Evolutionary conservation across 257 asterid species (phyloP), one percentile per base, ranked within the genome.

Genomic region (Galeopsis tetrahit): DNA sequence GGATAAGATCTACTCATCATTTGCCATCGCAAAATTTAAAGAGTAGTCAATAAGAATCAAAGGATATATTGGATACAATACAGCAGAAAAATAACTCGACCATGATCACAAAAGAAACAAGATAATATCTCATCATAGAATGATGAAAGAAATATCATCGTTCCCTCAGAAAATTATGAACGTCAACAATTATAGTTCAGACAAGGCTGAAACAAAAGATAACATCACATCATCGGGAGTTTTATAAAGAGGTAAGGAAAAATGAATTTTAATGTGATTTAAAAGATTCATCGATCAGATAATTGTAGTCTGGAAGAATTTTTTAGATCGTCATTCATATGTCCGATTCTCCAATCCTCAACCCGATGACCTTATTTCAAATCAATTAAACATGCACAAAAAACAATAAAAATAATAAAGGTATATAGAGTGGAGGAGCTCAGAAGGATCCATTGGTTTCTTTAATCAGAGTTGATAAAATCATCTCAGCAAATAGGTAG

Each of bases 401-500:
- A 58, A 35, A 2, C 8, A 31, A 10, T 1, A 40, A 13, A 1
- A 1, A 7, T 13, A 32, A 9, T 10, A 7, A 8, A 5, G 49
- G 1, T 40, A 1, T 0, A 13, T 0, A 15, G 46, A 63, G 72
- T 57, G 74, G 9, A 55, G 13, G 55, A 70, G 93, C 91, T 89
- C 95, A 89, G 95, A 85, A 91, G 97, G 97, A 89, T 91, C 97
- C 96, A 89, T 89, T 91, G 96, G 96, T 85, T 75, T 76, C 71
- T 85, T 36, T 80, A 89, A 85, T 92, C 96, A 89, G 63, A 77
- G 81, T 57, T 81, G 44, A 74, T 11, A 39, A 6, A 51, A 63
- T 77, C 80, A 82, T 77, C 76, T 89, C 96, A 88, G 69, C 82
- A 89, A 89, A 88, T 91, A 89, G 95, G 93, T 86, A 88, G 91